Base-by-base conservation (phyloP, 495 filamentous ascomycete genomes). In the Schizothecium vesticola region DNA sequence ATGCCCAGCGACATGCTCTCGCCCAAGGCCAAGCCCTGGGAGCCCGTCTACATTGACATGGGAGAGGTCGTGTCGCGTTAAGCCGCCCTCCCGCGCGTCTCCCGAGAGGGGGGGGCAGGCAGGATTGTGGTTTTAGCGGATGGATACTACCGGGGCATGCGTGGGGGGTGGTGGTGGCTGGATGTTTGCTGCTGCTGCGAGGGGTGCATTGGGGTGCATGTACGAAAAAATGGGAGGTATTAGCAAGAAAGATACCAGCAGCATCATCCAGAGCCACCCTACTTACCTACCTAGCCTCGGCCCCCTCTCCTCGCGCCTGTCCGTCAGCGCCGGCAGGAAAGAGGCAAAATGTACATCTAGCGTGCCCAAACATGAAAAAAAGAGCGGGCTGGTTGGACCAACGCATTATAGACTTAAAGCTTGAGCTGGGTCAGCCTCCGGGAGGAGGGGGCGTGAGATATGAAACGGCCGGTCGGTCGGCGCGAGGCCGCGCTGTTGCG, bases 41-140 rank as follows among this genome's bases (percentile, higher is more conserved):
- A 88, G 78, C 90, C 93, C n/a, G 87, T 87, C 24, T 83, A 94
- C 76, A 86, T 99, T 68, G 95, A 99, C 83, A 83, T 89, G 71
- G 95, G 95, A 36, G 95, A 99, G 83, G 86, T 98, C 67, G 84
- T 97, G 79, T 87, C 67, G 36, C 69, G 70, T n/a, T 75, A 75
- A 61, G 12, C 3, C 2, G 51, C 9, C 23, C 11, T 56, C 11
- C 5, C 36, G 12, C 1, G 13, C 26, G 26, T 6, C 3, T 28
- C 6, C 26, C 26, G 26, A 6, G 26, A 28, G 3, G 26, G 26
- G 26, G 6, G 6, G n/a, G n/a, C 13, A 13, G 33, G 31, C 12
- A 51, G 43, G 16, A 51, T n/a, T n/a, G 19, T 43, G 36, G 36
- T 28, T 28, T 28, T 6, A 28, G n/a, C 6, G 26, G 26, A 28